phyloP scores from a whole-genome alignment of 192 early-diverging fungal species.

The Backusella australiensis region DNA sequence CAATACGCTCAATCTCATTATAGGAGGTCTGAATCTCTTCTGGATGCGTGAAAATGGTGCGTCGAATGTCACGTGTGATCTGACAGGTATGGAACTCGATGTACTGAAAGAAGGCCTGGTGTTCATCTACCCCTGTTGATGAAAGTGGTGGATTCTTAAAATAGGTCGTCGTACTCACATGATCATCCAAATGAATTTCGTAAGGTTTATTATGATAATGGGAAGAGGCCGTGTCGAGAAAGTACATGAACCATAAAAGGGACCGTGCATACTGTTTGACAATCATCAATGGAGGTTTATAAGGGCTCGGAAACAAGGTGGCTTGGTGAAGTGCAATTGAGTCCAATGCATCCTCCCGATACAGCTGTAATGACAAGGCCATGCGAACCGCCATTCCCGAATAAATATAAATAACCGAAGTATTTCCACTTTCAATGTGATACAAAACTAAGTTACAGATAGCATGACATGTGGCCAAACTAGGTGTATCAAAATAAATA shows the following conservation, averaged over 20 bases:
- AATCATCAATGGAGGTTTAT: neutral
- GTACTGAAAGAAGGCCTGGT: conserved; percentile 25
- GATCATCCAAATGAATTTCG: conserved; percentile 23
- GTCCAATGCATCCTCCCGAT: conserved; percentile 22
- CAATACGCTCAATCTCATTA: conserved; percentile 28
- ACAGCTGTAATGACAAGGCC: conserved; percentile 27
- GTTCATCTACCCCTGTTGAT: conserved; percentile 9
- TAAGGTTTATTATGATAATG: conserved; percentile 37
- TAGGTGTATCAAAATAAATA: conserved; percentile 32
- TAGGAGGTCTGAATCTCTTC: conserved; percentile 17
- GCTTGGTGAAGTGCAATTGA: conserved; percentile 10
- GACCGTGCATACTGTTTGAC: conserved; percentile 23
- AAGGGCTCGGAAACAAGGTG: neutral
- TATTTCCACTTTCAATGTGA: conserved; percentile 36
- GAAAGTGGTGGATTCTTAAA: conserved; percentile 15
- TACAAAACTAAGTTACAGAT: conserved; percentile 33
- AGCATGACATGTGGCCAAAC: conserved; percentile 25
- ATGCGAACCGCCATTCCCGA: conserved; percentile 36
- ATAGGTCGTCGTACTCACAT: neutral
- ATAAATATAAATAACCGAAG: conserved; percentile 32
- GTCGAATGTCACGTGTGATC: conserved; percentile 33
- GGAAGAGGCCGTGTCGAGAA: conserved; percentile 31
- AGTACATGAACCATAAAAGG: conserved; percentile 34
- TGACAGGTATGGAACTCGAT: conserved; percentile 29
- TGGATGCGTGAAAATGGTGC: conserved; percentile 26